Percentiles rank a stretch among this genome's conserved stretches.
Conservation (phyloP, 164 flowering plant species). For the Stephania japonica region DNA sequence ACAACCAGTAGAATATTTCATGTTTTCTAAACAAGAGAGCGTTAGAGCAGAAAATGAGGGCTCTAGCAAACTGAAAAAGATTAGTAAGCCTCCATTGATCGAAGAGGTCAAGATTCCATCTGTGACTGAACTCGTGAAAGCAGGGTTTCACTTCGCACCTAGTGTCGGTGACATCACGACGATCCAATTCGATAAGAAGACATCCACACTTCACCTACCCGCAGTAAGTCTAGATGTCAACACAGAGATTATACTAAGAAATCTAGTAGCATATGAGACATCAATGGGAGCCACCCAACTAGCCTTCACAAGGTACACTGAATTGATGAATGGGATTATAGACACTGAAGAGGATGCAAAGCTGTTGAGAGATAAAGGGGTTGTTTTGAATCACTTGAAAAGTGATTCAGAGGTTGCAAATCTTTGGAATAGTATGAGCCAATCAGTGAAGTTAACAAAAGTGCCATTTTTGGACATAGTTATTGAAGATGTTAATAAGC, state of each 20-base stretch:
- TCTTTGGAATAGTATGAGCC: conserved; percentile 74
- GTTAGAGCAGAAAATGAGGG: conserved; percentile 12
- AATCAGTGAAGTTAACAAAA: conserved; percentile 50
- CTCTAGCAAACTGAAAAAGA: neutral
- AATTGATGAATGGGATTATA: conserved; percentile 68
- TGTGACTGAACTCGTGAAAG: conserved; percentile 24
- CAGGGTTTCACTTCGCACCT: conserved; percentile 26
- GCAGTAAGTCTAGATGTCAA: conserved; percentile 34
- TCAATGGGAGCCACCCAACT: conserved; percentile 44
- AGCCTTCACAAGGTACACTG: conserved; percentile 55
- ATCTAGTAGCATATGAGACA: conserved; percentile 64
- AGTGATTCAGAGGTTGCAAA: conserved; percentile 56
- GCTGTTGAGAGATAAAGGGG: conserved; percentile 50
- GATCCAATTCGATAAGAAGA: conserved; percentile 28
- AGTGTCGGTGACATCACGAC: conserved; percentile 22
- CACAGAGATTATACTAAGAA: conserved; percentile 53
- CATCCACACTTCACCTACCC: conserved; percentile 29
- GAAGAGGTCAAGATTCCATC: conserved; percentile 44
- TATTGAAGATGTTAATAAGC: conserved; percentile 63
- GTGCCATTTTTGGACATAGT: conserved; percentile 47
- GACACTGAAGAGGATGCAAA: conserved; percentile 54
- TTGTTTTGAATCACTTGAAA: conserved; percentile 53
- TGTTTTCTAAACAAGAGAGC: conserved; percentile 4
- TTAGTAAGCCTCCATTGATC: conserved; percentile 16
- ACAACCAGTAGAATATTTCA: conserved; percentile 12